A percentile compares a stretch with the other conserved stretches of the same genome.
Conservation (phyloP, 2,329 filamentous ascomycete species). For the Pestalotiopsis sp. region DNA sequence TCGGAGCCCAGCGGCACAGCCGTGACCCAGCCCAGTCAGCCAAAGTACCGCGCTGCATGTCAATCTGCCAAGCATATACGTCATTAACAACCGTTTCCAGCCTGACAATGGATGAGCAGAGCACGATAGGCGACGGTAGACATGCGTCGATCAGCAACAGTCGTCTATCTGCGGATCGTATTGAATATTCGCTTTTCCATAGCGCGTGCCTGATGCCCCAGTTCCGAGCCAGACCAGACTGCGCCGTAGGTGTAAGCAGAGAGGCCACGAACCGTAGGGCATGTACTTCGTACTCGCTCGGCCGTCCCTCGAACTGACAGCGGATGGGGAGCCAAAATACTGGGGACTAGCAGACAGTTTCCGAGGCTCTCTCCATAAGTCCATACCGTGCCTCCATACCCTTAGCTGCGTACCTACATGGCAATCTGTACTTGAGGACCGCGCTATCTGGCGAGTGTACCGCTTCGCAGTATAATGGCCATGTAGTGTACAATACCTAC, state of each 20-base stretch:
- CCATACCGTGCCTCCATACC: background rate
- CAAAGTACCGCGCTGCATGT: slow-evolving; percentile 7
- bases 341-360: background rate
- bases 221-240: no score
- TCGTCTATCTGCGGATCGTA: background rate
- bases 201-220: background rate
- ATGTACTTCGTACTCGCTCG: background rate
- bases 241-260: no score
- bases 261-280: no score
- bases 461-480: background rate
- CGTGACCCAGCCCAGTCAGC: background rate
- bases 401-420: background rate
- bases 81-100: background rate
- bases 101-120: background rate
- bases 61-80: slow-evolving; percentile 5
- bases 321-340: background rate
- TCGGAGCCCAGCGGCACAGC: slow-evolving; percentile 4
- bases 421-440: background rate
- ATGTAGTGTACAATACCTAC: no score
- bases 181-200: background rate
- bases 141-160: background rate
- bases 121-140: background rate
- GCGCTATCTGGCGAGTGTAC: background rate
- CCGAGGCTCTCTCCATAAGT: background rate
- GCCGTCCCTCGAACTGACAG: background rate